These are phyloP conservation scores for Clonostachys rhizophaga DNA, from an alignment of 2,329 filamentous ascomycete species.

Conservation along the genomic window DNA sequence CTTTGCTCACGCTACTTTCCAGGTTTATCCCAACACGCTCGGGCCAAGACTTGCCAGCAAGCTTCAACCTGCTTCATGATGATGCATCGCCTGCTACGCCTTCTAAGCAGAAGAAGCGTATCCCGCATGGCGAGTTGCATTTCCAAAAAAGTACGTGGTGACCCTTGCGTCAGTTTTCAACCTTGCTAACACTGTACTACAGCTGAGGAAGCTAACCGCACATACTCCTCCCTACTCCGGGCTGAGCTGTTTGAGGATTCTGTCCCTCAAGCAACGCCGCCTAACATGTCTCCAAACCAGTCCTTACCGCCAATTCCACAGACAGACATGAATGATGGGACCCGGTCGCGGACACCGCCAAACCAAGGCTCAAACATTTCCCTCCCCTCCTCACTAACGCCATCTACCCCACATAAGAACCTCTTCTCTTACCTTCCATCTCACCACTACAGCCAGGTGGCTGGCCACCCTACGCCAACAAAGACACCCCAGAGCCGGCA, in stretches of 20 bases:
- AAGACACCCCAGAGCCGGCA: constrained; percentile 86
- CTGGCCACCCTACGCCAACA: constrained; percentile 81
- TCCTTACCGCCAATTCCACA: constrained; percentile 42
- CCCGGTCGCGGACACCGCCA: constrained; percentile 77
- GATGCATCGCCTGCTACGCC: constrained; percentile 91
- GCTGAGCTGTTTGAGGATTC: constrained; percentile 90
- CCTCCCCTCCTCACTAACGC: constrained; percentile 74
- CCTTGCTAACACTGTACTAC: constrained; percentile 1
- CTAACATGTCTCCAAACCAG: constrained; percentile 57
- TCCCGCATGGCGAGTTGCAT: constrained; percentile 84
- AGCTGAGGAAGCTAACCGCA: constrained; percentile 93
- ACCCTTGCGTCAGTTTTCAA: background rate
- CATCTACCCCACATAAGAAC: constrained; percentile 96
- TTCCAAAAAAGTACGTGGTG: constrained; percentile 77
- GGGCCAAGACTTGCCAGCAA: constrained; percentile 88
- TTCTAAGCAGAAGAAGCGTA: constrained; percentile 77
- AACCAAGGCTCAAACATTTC: constrained; percentile 54
- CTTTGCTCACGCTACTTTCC: constrained; percentile 11
- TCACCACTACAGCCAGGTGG: constrained; percentile 61
- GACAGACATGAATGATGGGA: constrained; percentile 57
- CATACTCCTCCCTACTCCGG: constrained; percentile 81
- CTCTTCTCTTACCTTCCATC: constrained; percentile 89
- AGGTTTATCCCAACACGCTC: constrained; percentile 95
- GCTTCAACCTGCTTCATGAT: constrained; percentile 87
- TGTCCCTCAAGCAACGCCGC: constrained; percentile 73